A percentile compares a stretch with the other conserved stretches of the same genome.
Conservation (phyloP, 2,329 filamentous ascomycete genomes). For the Penicillium sclerotigenum region DNA sequence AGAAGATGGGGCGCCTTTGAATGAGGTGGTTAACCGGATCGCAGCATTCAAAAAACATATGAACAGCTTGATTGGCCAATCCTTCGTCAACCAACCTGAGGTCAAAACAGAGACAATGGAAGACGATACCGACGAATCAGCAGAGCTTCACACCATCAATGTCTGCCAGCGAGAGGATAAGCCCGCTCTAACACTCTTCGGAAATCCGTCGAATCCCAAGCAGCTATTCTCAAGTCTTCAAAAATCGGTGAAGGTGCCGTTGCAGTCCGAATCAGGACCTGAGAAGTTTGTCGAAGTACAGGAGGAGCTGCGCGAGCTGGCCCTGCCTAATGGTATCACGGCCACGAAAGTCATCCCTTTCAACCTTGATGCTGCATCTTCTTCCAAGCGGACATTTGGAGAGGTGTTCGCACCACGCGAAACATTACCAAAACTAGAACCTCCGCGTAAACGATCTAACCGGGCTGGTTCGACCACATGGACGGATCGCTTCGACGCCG, state of each 20-base stretch:
- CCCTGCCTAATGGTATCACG: constrained; percentile 71
- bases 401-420: constrained; percentile 45
- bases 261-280: constrained; percentile 37
- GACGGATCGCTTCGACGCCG: constrained; percentile 43
- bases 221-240: constrained; percentile 86
- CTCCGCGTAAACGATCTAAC: constrained; percentile 38
- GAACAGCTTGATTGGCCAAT: constrained; percentile 60
- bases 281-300: constrained; percentile 41
- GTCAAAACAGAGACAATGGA: constrained; percentile 36
- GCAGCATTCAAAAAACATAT: constrained; percentile 61
- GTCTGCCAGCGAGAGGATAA: constrained; percentile 49
- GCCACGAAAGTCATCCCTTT: constrained; percentile 63
- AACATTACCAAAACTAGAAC: constrained; percentile 39
- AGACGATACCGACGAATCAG: constrained; percentile 33
- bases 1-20: constrained; percentile 28
- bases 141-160: constrained; percentile 34
- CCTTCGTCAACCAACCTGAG: constrained; percentile 49
- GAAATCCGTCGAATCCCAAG: constrained; percentile 68
- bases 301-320: constrained; percentile 58
- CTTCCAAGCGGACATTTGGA: constrained; percentile 41
- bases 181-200: constrained; percentile 71
- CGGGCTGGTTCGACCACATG: constrained; percentile 36
- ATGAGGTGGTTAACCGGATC: constrained; percentile 46
- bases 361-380: constrained; percentile 31
- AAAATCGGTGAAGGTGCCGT: constrained; percentile 40